Percentiles rank a stretch among this genome's conserved stretches.
Evolutionary conservation across 257 asterid species (phyloP).

Genomic region (Petunia axillaris): DNA sequence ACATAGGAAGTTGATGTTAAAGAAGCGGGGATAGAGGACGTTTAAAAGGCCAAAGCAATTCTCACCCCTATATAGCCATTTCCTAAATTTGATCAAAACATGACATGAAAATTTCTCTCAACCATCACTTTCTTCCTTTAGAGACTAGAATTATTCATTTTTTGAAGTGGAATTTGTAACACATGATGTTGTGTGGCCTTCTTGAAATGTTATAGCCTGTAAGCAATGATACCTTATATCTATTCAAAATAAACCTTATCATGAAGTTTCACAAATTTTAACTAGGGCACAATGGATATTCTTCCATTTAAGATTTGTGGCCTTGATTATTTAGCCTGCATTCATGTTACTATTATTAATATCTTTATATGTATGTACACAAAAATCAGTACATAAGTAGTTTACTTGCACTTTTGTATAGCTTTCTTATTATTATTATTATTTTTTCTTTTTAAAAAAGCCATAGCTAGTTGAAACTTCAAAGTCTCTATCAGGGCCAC

Average conservation of each 20-base stretch:
- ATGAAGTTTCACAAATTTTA: background rate
- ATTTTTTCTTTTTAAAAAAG: no score
- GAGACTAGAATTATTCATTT: background rate
- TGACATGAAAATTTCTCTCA: background rate
- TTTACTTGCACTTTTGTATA: background rate
- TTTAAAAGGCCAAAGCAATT: background rate
- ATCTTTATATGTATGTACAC: background rate
- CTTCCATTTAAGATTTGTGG: background rate
- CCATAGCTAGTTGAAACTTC: background rate
- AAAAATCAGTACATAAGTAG: background rate
- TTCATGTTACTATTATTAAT: background rate
- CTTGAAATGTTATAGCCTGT: background rate
- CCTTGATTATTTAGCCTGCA: background rate
- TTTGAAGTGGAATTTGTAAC: background rate
- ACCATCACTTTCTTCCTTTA: background rate
- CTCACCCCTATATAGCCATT: background rate
- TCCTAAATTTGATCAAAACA: background rate
- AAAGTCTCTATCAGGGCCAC: background rate
- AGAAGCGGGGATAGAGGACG: background rate
- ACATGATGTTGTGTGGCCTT: background rate
- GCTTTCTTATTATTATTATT: background rate
- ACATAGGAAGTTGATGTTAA: no score
- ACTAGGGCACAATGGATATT: background rate
- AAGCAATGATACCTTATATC: background rate
- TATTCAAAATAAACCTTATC: constrained; percentile 15